phyloP scores from a whole-genome alignment of 1,139 yeast species.

The Pichia sp. region DNA sequence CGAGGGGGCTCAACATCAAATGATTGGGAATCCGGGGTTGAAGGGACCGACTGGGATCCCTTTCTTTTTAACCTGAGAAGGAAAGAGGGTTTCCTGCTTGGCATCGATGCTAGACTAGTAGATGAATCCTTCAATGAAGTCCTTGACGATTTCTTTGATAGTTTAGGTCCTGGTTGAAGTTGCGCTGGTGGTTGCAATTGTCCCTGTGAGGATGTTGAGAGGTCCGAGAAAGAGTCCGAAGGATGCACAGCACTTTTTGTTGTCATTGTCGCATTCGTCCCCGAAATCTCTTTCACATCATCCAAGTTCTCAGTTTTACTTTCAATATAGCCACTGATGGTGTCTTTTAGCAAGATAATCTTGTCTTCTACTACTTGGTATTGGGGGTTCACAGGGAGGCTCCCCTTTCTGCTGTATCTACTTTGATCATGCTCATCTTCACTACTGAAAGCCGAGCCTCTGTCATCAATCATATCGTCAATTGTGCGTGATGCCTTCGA shows the following conservation, averaged over 20 bases:
- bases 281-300: not conserved
- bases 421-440: not conserved
- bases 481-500: not conserved
- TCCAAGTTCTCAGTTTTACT: not conserved
- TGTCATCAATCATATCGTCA: not conserved
- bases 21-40: conserved; percentile 7
- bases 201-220: not conserved
- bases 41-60: conserved; percentile 10
- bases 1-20: conserved; percentile 1
- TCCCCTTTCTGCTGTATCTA: not conserved
- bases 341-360: conserved; percentile 19
- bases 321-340: conserved; percentile 10
- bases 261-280: not conserved
- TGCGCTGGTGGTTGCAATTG: not conserved
- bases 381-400: conserved; percentile 16
- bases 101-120: not conserved
- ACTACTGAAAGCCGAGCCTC: not conserved
- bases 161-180: not conserved
- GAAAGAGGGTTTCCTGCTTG: conserved; percentile 10
- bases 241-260: not conserved
- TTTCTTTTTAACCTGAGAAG: conserved; percentile 11
- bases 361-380: conserved; percentile 20
- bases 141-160: not conserved
- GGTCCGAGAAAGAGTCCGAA: not conserved
- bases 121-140: not conserved